Base-by-base conservation (phyloP, 495 filamentous ascomycete species). In the Rhizodiscina lignyota region DNA sequence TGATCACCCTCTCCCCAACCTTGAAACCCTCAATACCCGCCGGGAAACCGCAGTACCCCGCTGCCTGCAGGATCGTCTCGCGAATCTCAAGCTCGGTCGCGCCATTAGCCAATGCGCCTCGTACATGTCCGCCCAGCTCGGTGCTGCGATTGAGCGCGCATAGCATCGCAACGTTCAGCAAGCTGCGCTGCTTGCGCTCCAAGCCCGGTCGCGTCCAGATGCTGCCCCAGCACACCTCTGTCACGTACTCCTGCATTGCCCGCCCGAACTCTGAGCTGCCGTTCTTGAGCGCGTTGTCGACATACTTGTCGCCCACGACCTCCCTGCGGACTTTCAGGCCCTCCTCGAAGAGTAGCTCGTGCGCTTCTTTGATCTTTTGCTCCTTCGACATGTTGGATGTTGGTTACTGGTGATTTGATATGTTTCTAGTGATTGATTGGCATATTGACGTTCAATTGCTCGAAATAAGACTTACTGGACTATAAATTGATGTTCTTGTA, bases 161-260 rank as follows among this genome's bases (percentile, higher is more conserved):
- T 20, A 74, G 51, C 59, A 72, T 68, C 29, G 58, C 66, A 5
- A 69, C 61, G 45, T 68, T 68, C 31, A 76, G 48, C 20, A 73
- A 45, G 35, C 53, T 61, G 17, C 67, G 54, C 47, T 69, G 64
- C 42, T 72, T 70, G 28, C 56, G 49, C 21, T 66, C 61, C 4
- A 72, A 58, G 0, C 68, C 68, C 0, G 64, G 64, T 4, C 69
- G 62, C 4, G 59, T 57, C 68, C 68, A 71, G 18, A 65, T 48
- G 29, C 54, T 51, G 15, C 67, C 68, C 68, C 66, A 74, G 51
- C 63, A 66, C 35, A 52, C 52, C 45, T 67, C 64, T 4, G 66
- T 68, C 6, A 68, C 60, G 20, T 64, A 53, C 30, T 70, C 59
- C 39, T 72, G 66, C 37, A 62, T 61, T 2, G 67, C 62, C 24